phyloP scores from a whole-genome alignment of 306 rosid species.

The Prosopis cineraria region DNA sequence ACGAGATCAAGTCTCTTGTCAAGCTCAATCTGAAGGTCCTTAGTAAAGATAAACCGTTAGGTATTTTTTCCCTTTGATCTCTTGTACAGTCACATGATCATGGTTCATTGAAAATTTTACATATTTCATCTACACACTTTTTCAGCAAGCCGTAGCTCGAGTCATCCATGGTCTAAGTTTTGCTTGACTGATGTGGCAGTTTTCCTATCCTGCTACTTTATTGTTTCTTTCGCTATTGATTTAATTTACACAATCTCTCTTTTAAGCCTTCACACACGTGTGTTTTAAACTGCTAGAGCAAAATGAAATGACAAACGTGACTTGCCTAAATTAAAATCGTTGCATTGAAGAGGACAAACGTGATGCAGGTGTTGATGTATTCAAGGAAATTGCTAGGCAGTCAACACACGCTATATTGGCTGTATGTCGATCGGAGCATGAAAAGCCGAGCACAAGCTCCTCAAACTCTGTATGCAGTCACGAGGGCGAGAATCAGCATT shows the following conservation, averaged over 20 bases:
- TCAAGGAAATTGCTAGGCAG: slow-evolving; percentile 65
- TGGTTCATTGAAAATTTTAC: slow-evolving; percentile 9
- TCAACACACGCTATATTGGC: slow-evolving; percentile 76
- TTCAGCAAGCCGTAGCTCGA: not conserved
- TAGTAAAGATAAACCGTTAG: slow-evolving; percentile 53
- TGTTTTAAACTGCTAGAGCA: not conserved
- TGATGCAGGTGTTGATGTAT: slow-evolving; percentile 54
- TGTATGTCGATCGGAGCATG: slow-evolving; percentile 57
- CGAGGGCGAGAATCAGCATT: slow-evolving; percentile 27
- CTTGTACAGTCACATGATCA: not conserved
- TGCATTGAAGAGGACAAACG: slow-evolving; percentile 19
- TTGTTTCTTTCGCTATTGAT: slow-evolving; percentile 19
- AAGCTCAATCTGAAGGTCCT: slow-evolving; percentile 73
- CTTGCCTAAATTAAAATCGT: slow-evolving; percentile 10
- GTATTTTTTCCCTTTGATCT: slow-evolving; percentile 39
- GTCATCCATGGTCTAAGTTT: not conserved
- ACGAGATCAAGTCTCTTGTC: slow-evolving; percentile 73
- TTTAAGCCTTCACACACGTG: not conserved
- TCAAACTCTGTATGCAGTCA: slow-evolving; percentile 56
- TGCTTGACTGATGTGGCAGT: not conserved
- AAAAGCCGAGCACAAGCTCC: slow-evolving; percentile 19
- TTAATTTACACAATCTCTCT: not conserved
- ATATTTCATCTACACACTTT: not conserved
- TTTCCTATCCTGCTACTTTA: not conserved
- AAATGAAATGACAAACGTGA: slow-evolving; percentile 7